Conservation (phyloP, 75 land plant species). For the Pseudotsuga menziesii region DNA sequence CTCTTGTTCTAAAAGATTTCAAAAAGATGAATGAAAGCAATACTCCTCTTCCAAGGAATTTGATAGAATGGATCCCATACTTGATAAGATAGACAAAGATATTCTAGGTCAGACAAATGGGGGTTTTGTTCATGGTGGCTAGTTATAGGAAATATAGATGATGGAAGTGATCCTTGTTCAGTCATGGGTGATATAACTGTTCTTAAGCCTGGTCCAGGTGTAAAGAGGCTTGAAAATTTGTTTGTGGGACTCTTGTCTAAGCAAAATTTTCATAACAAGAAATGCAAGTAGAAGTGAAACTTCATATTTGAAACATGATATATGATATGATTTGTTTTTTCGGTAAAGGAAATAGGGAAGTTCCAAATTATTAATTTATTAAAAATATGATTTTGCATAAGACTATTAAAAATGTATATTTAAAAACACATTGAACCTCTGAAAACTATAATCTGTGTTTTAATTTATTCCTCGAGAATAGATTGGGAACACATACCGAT, state of each 20-base stretch:
- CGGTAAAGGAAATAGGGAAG: too few species aligned
- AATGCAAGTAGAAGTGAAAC: slow-evolving; percentile 27
- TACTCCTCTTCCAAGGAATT: slow-evolving; percentile 55
- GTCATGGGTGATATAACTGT: slow-evolving; percentile 36
- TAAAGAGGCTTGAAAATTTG: slow-evolving; percentile 50
- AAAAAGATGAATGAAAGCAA: slow-evolving; percentile 52
- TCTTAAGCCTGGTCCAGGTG: slow-evolving; percentile 55
- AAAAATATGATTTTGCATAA: too few species aligned
- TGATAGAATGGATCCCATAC: slow-evolving; percentile 35
- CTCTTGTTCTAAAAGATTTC: slow-evolving; percentile 33
- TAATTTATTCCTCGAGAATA: too few species aligned
- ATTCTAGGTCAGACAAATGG: slow-evolving; percentile 31
- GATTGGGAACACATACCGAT: too few species aligned
- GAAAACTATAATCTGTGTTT: too few species aligned
- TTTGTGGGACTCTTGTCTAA: slow-evolving; percentile 30
- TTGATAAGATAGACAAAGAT: slow-evolving; percentile 53
- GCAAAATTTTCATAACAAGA: slow-evolving; percentile 38
- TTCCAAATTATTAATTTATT: too few species aligned
- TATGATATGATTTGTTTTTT: too few species aligned
- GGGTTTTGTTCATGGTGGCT: slow-evolving; percentile 54
- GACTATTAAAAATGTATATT: too few species aligned
- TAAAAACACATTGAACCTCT: too few species aligned
- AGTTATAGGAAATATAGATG: slow-evolving; percentile 29
- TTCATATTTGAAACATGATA: too few species aligned
- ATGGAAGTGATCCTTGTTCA: slow-evolving; percentile 37